Evolutionary conservation across 257 asterid genomes (phyloP).

Genomic region (Solanum clarkiae): DNA sequence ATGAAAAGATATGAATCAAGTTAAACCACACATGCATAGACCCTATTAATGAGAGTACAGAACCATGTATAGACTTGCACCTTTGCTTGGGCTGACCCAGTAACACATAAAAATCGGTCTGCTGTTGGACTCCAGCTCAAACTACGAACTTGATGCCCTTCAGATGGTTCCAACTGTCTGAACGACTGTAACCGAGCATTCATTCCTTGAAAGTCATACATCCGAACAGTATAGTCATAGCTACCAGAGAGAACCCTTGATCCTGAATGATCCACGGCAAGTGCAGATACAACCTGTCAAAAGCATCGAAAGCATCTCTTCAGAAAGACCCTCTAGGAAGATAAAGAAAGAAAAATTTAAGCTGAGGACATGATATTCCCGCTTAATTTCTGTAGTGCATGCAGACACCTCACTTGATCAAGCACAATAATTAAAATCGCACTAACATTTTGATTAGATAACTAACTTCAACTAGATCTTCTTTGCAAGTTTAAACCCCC

Average conservation of each 20-base stretch:
- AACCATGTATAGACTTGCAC: slow-evolving; percentile 9
- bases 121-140: slow-evolving; percentile 98
- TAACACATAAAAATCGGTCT: slow-evolving; percentile 84
- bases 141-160: slow-evolving; percentile 96
- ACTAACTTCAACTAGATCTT: background rate
- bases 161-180: slow-evolving; percentile 91
- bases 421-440: background rate
- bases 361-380: background rate
- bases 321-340: background rate
- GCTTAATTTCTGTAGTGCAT: background rate
- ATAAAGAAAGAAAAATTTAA: background rate
- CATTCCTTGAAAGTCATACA: slow-evolving; percentile 99
- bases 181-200: slow-evolving; percentile 90
- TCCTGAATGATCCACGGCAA: slow-evolving; percentile 89
- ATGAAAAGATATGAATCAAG: slow-evolving; percentile 2
- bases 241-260: slow-evolving; percentile 94
- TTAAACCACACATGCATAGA: background rate
- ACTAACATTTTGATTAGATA: background rate
- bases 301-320: background rate
- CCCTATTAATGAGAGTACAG: background rate
- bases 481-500: background rate
- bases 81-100: slow-evolving; percentile 99
- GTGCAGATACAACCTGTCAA: slow-evolving; percentile 78
- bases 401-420: background rate
- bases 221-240: slow-evolving; percentile 80